phyloP scores from a whole-genome alignment of 306 rosid species.

The Vicia sativa region DNA sequence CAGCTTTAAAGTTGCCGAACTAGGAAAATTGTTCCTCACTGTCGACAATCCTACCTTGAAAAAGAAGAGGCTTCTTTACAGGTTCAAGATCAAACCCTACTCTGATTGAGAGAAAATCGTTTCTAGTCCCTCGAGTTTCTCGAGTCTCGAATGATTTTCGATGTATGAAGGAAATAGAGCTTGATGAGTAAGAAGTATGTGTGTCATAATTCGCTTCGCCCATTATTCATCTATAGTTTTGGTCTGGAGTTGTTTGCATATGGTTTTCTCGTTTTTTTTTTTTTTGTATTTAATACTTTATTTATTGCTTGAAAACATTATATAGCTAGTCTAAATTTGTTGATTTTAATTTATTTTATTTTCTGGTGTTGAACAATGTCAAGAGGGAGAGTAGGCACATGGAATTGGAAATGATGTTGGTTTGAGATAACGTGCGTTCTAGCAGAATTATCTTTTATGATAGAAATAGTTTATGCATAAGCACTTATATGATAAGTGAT shows the following conservation, averaged over 20 bases:
- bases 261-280: conserved; percentile 40
- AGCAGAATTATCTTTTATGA: background rate
- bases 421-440: conserved; percentile 37
- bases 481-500: too few relatives aligned
- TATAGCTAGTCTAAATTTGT: conserved; percentile 34
- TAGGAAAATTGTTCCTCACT: conserved; percentile 82
- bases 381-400: conserved; percentile 35
- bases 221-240: conserved; percentile 42
- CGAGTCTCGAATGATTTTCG: conserved; percentile 17
- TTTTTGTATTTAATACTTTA: conserved; percentile 30
- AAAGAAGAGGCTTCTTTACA: conserved; percentile 87
- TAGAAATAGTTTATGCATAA: background rate
- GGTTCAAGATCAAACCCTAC: conserved; percentile 84
- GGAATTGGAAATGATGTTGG: conserved; percentile 34
- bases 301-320: conserved; percentile 26
- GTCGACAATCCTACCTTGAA: conserved; percentile 78
- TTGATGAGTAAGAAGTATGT: conserved; percentile 41
- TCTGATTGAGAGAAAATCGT: conserved; percentile 44
- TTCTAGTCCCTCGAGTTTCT: background rate
- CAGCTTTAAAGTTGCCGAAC: conserved; percentile 73
- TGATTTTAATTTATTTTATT: conserved; percentile 18
- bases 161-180: conserved; percentile 24
- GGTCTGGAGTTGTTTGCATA: conserved; percentile 45
- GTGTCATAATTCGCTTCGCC: conserved; percentile 36
- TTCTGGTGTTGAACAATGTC: conserved; percentile 34